phyloP scores from a whole-genome alignment of 768 basidiomycete genomes.

The Rhodotorula babjevae region DNA sequence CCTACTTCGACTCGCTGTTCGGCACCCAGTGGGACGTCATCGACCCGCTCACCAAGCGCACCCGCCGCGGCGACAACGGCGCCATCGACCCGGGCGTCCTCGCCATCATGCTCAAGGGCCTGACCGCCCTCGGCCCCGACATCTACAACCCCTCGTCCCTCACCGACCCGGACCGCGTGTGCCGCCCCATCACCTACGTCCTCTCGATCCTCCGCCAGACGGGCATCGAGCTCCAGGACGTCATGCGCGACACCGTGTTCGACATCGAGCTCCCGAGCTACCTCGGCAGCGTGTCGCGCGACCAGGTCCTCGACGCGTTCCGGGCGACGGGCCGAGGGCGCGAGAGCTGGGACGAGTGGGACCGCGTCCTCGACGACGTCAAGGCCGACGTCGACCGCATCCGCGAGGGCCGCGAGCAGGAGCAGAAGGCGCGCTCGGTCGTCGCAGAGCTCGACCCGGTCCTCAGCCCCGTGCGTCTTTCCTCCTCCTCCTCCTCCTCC shows the following conservation, averaged over 20 bases:
- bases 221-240: slow-evolving; percentile 20
- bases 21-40: slow-evolving; percentile 67
- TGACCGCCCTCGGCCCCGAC: slow-evolving; percentile 53
- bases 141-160: slow-evolving; percentile 27
- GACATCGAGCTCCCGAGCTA: slow-evolving; percentile 29
- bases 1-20: slow-evolving; percentile 53
- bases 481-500: too few relatives aligned
- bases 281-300: slow-evolving; percentile 36
- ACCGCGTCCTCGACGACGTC: slow-evolving; percentile 7
- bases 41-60: slow-evolving; percentile 59
- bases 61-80: slow-evolving; percentile 50
- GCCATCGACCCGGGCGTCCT: slow-evolving; percentile 57
- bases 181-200: slow-evolving; percentile 27
- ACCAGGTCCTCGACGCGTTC: slow-evolving; percentile 36
- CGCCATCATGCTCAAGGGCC: slow-evolving; percentile 62
- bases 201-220: slow-evolving; percentile 23
- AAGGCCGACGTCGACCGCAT: neutral
- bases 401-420: slow-evolving; percentile 25
- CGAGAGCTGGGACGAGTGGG: slow-evolving; percentile 23
- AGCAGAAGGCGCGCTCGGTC: slow-evolving; percentile 8
- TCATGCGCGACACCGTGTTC: slow-evolving; percentile 33
- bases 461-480: neutral
- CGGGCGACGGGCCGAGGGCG: slow-evolving; percentile 12
- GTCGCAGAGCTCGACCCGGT: slow-evolving; percentile 33
- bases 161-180: slow-evolving; percentile 15